Percentiles rank a stretch among this genome's conserved stretches.
Evolutionary conservation across 345 rosid genomes (phyloP).

Genomic region (Murraya paniculata): DNA sequence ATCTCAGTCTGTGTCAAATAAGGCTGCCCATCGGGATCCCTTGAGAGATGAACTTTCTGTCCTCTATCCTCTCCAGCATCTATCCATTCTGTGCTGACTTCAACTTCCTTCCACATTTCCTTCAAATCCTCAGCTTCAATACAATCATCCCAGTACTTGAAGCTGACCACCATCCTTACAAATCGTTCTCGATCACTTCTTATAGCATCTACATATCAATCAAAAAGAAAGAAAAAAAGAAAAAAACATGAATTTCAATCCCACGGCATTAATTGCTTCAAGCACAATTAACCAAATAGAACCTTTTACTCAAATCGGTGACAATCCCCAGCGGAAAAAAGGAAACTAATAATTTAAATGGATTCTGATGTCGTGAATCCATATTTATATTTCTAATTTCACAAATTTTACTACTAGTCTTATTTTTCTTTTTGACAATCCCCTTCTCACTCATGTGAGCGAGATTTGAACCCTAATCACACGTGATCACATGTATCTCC

Average conservation of each 20-base stretch:
- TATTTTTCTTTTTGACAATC: not conserved
- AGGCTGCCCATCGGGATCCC: conserved; percentile 93
- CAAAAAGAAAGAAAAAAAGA: not conserved
- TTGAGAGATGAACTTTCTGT: conserved; percentile 78
- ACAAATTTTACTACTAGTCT: not conserved
- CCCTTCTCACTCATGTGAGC: no score
- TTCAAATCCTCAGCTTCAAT: conserved; percentile 62
- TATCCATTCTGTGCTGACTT: conserved; percentile 75
- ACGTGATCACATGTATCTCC: not conserved
- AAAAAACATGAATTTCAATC: not conserved
- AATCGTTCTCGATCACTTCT: conserved; percentile 16
- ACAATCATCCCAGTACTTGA: conserved; percentile 88
- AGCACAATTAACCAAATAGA: not conserved
- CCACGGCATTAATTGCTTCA: not conserved
- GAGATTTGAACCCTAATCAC: not conserved
- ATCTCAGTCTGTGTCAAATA: conserved; percentile 90
- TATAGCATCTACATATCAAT: conserved; percentile 5
- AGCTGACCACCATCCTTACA: conserved; percentile 60
- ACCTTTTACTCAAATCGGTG: not conserved
- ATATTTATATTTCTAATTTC: not conserved
- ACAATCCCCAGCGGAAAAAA: not conserved
- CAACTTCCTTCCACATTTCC: conserved; percentile 81
- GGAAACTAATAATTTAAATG: not conserved
- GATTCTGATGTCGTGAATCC: no score
- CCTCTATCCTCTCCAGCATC: conserved; percentile 81